Conservation (phyloP, 352 stramenopile species). For the Phytophthora pseudosyringae region DNA sequence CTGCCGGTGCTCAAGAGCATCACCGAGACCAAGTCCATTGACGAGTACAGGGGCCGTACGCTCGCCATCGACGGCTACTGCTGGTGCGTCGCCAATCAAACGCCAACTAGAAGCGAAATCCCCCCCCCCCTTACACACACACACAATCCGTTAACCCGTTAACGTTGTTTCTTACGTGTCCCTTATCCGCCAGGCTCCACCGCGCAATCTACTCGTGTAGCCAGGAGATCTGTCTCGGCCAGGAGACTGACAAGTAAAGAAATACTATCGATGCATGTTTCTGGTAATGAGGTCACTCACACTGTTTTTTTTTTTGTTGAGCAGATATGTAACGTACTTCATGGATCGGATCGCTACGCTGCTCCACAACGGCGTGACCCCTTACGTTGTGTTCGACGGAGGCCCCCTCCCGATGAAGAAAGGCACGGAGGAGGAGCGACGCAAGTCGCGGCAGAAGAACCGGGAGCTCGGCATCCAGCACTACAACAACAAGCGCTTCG, state of each 20-base stretch:
- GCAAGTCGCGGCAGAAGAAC: slow-evolving; percentile 74
- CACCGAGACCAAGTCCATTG: slow-evolving; percentile 62
- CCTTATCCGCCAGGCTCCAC: slow-evolving; percentile 60
- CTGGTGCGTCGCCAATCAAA: slow-evolving; percentile 52
- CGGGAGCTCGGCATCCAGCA: slow-evolving; percentile 64
- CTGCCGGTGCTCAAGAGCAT: slow-evolving; percentile 81
- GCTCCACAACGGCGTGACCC: slow-evolving; percentile 60
- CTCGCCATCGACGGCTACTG: slow-evolving; percentile 86
- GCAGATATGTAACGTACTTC: slow-evolving; percentile 83
- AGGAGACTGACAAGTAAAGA: slow-evolving; percentile 72
- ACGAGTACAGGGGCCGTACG: slow-evolving; percentile 63
- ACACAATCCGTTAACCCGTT: too few relatives aligned
- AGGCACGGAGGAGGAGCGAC: slow-evolving; percentile 73
- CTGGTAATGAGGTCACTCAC: slow-evolving; percentile 18
- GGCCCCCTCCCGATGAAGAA: slow-evolving; percentile 81
- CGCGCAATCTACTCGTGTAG: slow-evolving; percentile 80
- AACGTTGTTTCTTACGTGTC: not conserved
- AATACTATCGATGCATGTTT: not conserved
- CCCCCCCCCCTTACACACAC: not conserved
- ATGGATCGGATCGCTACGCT: slow-evolving; percentile 65
- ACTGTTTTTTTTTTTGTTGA: not conserved
- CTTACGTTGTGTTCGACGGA: slow-evolving; percentile 85
- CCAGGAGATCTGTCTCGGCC: slow-evolving; percentile 71
- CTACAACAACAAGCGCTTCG: slow-evolving; percentile 60
- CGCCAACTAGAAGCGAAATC: not conserved